A percentile compares a stretch with the other conserved stretches of the same genome.
phyloP scores from a whole-genome alignment of 768 basidiomycete species.

The Rhodotorula toruloides region DNA sequence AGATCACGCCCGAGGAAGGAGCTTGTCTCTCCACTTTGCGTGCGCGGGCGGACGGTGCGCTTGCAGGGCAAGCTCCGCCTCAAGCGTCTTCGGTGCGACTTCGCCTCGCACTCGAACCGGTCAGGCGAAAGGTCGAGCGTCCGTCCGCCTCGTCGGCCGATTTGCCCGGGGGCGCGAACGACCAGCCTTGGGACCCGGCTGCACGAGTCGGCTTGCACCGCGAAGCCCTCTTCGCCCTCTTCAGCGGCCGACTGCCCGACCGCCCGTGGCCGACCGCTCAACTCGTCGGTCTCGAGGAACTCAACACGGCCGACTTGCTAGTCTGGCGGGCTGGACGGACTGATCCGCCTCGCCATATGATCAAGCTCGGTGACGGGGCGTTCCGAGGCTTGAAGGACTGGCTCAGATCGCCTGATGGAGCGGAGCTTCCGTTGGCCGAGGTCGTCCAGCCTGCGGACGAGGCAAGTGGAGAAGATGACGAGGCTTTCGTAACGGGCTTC shows the following conservation, averaged over 20 bases:
- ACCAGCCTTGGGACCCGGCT: not conserved
- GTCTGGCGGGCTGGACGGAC: not conserved
- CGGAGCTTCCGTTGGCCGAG: not conserved
- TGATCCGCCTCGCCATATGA: not conserved
- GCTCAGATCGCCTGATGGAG: not conserved
- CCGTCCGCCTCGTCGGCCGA: too few relatives aligned
- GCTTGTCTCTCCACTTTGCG: conserved; percentile 5
- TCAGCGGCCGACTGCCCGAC: conserved; percentile 8
- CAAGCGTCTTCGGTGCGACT: not conserved
- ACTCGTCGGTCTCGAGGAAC: conserved; percentile 24
- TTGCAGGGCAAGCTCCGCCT: not conserved
- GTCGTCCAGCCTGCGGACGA: not conserved
- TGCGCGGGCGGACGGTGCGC: too few relatives aligned
- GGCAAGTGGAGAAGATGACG: not conserved
- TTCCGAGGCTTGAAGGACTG: conserved; percentile 20
- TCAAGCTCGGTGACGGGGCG: not conserved
- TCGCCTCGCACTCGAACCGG: conserved; percentile 13
- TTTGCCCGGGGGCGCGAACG: not conserved
- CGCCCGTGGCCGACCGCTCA: conserved; percentile 18
- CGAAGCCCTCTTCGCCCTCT: conserved; percentile 21
- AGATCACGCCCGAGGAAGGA: conserved; percentile 3
- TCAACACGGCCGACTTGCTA: not conserved
- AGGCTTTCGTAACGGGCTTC: conserved; percentile 22
- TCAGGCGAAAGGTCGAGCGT: not conserved
- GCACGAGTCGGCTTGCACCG: not conserved